A percentile compares a stretch with the other conserved stretches of the same genome.
These are phyloP conservation scores for Sarocladium strictum DNA, from an alignment of 2,329 filamentous ascomycete species.

Conservation along the genomic window DNA sequence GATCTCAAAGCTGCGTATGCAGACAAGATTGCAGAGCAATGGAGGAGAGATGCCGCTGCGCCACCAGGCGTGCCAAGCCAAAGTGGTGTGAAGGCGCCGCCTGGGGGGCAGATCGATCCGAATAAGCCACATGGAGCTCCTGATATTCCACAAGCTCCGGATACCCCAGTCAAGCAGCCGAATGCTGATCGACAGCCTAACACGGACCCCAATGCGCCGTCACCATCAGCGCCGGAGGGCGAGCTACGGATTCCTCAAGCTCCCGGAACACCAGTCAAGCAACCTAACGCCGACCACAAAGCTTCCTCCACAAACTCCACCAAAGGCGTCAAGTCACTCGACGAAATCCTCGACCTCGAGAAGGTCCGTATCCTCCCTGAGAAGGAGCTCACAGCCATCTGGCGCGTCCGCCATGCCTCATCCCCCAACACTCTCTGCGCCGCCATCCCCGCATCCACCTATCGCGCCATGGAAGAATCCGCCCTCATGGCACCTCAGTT, in stretches of 20 bases:
- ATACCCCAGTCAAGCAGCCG: conserved; percentile 12
- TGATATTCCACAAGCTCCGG: conserved; percentile 12
- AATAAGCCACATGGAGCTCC: background rate
- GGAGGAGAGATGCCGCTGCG: conserved; percentile 57
- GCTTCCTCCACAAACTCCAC: conserved; percentile 16
- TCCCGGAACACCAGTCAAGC: conserved; percentile 28
- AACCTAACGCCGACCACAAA: conserved; percentile 25
- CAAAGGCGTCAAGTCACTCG: conserved; percentile 38
- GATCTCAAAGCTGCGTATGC: conserved; percentile 77
- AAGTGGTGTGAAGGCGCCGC: conserved; percentile 12
- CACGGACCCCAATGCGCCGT: background rate
- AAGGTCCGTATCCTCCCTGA: conserved; percentile 68
- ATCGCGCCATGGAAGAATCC: conserved; percentile 61
- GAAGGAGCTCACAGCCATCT: conserved; percentile 80
- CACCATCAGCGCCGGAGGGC: background rate
- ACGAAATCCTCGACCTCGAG: conserved; percentile 64
- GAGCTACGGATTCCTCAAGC: conserved; percentile 27
- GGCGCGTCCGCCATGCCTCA: conserved; percentile 79
- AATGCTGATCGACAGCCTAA: conserved; percentile 4
- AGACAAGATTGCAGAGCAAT: conserved; percentile 71
- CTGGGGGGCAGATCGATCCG: conserved; percentile 2
- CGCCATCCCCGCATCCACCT: conserved; percentile 68
- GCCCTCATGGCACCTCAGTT: conserved; percentile 80
- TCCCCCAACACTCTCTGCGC: conserved; percentile 77
- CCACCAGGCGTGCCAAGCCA: conserved; percentile 12